These are phyloP conservation scores for Colletotrichum sp. DNA, from an alignment of 2,329 filamentous ascomycete genomes.

Conservation along the genomic window DNA sequence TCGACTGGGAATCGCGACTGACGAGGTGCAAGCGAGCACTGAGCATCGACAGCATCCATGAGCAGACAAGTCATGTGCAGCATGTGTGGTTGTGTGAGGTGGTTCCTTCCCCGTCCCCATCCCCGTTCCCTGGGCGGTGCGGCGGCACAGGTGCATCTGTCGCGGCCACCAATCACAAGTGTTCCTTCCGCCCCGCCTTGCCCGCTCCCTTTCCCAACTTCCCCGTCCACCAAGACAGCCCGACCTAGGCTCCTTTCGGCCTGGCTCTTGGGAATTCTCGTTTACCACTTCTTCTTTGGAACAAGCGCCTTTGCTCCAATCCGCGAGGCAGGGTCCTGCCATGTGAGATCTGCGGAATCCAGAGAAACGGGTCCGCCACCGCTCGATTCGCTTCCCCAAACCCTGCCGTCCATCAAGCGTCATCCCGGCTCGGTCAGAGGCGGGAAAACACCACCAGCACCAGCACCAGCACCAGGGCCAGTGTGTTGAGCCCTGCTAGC, in stretches of 20 bases:
- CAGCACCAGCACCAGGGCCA: background rate
- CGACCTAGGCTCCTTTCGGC: background rate
- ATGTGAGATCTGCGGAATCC: slow-evolving; percentile 23
- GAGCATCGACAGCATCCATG: background rate
- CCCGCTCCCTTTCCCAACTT: background rate
- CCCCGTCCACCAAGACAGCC: slow-evolving; percentile 6
- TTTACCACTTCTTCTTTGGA: slow-evolving; percentile 21
- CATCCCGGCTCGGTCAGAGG: background rate
- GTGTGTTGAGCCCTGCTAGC: background rate
- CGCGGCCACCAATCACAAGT: background rate
- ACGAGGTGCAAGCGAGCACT: background rate
- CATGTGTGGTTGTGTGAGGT: background rate
- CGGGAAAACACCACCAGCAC: background rate
- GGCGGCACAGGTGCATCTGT: background rate
- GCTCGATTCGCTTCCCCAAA: slow-evolving; percentile 2
- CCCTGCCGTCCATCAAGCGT: slow-evolving; percentile 1
- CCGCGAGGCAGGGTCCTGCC: slow-evolving; percentile 5
- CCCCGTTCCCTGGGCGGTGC: background rate
- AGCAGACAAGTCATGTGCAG: background rate
- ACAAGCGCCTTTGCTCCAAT: slow-evolving; percentile 2
- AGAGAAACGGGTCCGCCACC: slow-evolving; percentile 14
- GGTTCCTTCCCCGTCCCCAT: background rate
- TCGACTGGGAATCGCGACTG: background rate
- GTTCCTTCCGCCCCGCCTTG: background rate
- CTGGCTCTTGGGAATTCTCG: slow-evolving; percentile 5